Evolutionary conservation across 2,329 filamentous ascomycete species (phyloP).

Genomic region (Celoporthe dispersa): DNA sequence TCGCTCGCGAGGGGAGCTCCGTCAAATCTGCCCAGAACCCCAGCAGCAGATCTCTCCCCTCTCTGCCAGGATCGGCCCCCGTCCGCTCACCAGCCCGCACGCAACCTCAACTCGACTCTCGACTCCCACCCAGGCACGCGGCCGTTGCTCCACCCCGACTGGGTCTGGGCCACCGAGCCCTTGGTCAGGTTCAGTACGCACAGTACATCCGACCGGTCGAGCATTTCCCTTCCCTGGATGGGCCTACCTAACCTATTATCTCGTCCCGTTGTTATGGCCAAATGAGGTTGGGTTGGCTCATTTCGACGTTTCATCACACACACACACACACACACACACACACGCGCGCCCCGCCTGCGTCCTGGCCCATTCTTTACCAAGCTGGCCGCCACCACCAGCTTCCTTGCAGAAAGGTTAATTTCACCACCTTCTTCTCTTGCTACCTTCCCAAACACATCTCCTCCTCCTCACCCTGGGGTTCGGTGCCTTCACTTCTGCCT

Average conservation of each 20-base stretch:
- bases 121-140: slow-evolving; percentile 1
- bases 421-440: slow-evolving; percentile 35
- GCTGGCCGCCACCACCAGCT: slow-evolving; percentile 55
- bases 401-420: slow-evolving; percentile 44
- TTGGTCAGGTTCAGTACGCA: slow-evolving; percentile 16
- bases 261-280: slow-evolving; percentile 44
- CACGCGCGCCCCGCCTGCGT: slow-evolving; percentile 46
- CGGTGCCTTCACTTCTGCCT: slow-evolving; percentile 23
- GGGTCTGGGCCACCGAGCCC: slow-evolving; percentile 28
- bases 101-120: slow-evolving; percentile 2
- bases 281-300: slow-evolving; percentile 51
- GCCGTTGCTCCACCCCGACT: slow-evolving; percentile 28
- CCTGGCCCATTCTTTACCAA: slow-evolving; percentile 44
- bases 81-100: slow-evolving; percentile 18
- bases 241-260: slow-evolving; percentile 35
- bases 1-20: slow-evolving; percentile 12
- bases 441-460: slow-evolving; percentile 13
- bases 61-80: slow-evolving; percentile 22
- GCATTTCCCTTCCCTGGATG: slow-evolving; percentile 36
- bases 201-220: slow-evolving; percentile 33
- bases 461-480: slow-evolving; percentile 24
- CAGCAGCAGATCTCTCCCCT: slow-evolving; percentile 23
- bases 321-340: background rate
- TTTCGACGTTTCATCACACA: slow-evolving; percentile 46
- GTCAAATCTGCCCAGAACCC: slow-evolving; percentile 25